Conservation (phyloP, 1,139 yeast genomes). For the Diutina siamensis region DNA sequence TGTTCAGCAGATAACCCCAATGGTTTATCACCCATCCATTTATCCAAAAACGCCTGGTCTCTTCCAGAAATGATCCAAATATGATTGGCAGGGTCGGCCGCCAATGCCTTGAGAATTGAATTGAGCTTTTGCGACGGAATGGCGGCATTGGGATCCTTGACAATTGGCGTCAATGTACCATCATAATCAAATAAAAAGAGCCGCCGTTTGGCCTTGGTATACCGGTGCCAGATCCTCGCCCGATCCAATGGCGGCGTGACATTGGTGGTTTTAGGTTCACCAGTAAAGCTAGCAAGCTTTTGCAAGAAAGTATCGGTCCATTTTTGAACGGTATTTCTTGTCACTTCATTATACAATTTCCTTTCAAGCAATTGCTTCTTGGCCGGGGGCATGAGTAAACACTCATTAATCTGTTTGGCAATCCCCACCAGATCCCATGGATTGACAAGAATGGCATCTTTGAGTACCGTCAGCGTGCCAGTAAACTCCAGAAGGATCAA, state of each 20-base stretch:
- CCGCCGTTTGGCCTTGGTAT: conserved; percentile 51
- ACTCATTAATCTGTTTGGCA: conserved; percentile 68
- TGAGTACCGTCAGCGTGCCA: conserved; percentile 75
- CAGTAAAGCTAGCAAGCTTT: conserved; percentile 24
- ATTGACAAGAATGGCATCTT: conserved; percentile 75
- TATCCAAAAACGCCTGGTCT: conserved; percentile 79
- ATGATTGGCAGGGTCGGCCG: conserved; percentile 69
- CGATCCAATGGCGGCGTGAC: conserved; percentile 81
- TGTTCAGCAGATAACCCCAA: conserved; percentile 93
- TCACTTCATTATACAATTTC: conserved; percentile 52
- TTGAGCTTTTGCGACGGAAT: conserved; percentile 74
- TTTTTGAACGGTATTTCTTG: conserved; percentile 60
- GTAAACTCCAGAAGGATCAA: conserved; percentile 84
- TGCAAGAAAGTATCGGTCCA: conserved; percentile 66
- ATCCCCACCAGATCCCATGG: conserved; percentile 97
- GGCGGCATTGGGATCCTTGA: conserved; percentile 95
- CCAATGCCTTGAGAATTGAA: conserved; percentile 44
- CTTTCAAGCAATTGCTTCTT: conserved; percentile 34
- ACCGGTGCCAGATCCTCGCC: conserved; percentile 51
- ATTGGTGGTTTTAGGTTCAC: conserved; percentile 31
- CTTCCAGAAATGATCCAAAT: conserved; percentile 97
- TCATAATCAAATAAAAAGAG: conserved; percentile 90
- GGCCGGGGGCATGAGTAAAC: conserved; percentile 38
- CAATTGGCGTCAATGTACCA: conserved; percentile 94
- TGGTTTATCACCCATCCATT: conserved; percentile 68